Base-by-base conservation (phyloP, 1,284 basidiomycete species). In the Moesziomyces antarcticus region DNA sequence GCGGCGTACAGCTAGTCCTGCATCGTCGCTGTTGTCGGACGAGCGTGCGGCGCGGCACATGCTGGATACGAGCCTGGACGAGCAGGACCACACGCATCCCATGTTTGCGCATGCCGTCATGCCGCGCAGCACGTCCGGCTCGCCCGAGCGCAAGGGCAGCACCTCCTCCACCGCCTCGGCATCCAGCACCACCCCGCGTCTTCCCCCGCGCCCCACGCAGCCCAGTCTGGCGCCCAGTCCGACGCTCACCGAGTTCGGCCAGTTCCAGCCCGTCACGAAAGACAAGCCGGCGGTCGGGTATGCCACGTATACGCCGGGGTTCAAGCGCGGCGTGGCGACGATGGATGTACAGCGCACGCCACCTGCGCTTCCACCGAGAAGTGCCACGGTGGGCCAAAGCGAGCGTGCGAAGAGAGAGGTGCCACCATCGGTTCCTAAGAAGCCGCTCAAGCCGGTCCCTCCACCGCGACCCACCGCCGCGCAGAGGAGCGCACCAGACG, bases 51-150 rank as follows among this genome's bases (percentile, higher is more conserved):
- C 62, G 11, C 46, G 53, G 10, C 48, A 58, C 24, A 56, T 63
- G 63, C 59, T 72, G 3, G 70, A 73, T n/a, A 46, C 59, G 3
- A 63, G 59, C 18, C 45, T 52, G 3, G 60, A 67, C 4, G 62
- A 65, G 25, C 56, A 58, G 8, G 24, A 43, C 8, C 41, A 43
- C 21, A 20, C 40, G 18, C 18, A 24, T 18, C 50, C 50, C n/a
- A 51, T 73, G 63, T 73, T 73, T 45, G 70, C 55, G 3, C 70
- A 73, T 49, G 70, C 70, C 9, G 61, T 70, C 3, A 60, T 70
- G 56, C 30, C 64, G 30, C 50, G 51, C 27, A 44, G 30, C 21
- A 33, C 44, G 4, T 43, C 52, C n/a, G 44, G 54, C 9, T 55
- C 48, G 27, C 50, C 55, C 3, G 43, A 49, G 2, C 47, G 71